Conservation (phyloP, 805 yeast species). For the Zygotorulaspora chibaensis region DNA sequence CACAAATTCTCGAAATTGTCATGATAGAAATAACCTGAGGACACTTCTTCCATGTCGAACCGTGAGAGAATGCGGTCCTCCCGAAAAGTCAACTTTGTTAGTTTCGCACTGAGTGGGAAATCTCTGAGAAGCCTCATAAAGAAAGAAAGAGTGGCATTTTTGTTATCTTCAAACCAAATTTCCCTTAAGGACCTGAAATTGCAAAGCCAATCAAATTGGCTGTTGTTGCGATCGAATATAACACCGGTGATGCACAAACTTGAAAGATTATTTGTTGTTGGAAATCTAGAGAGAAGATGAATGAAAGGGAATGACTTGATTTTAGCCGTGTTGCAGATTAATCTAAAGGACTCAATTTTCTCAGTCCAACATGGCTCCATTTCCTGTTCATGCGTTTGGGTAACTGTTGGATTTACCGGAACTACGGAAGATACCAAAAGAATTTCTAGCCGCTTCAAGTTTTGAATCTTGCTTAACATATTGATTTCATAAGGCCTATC, state of each 20-base stretch:
- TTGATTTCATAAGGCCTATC: slow-evolving; percentile 22
- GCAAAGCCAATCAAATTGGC: slow-evolving; percentile 24
- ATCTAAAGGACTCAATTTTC: slow-evolving; percentile 18
- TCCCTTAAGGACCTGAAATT: slow-evolving; percentile 21
- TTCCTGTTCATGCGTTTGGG: slow-evolving; percentile 3
- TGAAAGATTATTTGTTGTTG: slow-evolving; percentile 8
- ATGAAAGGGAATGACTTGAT: slow-evolving; percentile 19
- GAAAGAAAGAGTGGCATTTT: slow-evolving; percentile 16
- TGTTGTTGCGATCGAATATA: slow-evolving; percentile 9
- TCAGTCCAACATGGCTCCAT: slow-evolving; percentile 14
- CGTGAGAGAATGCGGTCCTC: slow-evolving; percentile 18
- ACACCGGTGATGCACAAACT: slow-evolving; percentile 24
- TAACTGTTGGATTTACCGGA: slow-evolving; percentile 9
- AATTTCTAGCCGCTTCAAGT: slow-evolving; percentile 21
- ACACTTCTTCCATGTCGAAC: slow-evolving; percentile 13
- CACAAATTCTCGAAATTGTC: slow-evolving; percentile 19
- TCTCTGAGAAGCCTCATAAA: slow-evolving; percentile 18
- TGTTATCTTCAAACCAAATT: slow-evolving; percentile 32
- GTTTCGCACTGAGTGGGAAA: slow-evolving; percentile 14
- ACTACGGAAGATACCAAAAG: slow-evolving; percentile 18
- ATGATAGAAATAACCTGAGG: slow-evolving; percentile 12
- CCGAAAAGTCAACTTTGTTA: slow-evolving; percentile 29
- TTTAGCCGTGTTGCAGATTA: slow-evolving; percentile 23
- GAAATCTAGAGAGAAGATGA: slow-evolving; percentile 11
- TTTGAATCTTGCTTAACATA: slow-evolving; percentile 16